A percentile compares a stretch with the other conserved stretches of the same genome.
Conservation (phyloP, 495 filamentous ascomycete species). For the Tuber borchii region DNA sequence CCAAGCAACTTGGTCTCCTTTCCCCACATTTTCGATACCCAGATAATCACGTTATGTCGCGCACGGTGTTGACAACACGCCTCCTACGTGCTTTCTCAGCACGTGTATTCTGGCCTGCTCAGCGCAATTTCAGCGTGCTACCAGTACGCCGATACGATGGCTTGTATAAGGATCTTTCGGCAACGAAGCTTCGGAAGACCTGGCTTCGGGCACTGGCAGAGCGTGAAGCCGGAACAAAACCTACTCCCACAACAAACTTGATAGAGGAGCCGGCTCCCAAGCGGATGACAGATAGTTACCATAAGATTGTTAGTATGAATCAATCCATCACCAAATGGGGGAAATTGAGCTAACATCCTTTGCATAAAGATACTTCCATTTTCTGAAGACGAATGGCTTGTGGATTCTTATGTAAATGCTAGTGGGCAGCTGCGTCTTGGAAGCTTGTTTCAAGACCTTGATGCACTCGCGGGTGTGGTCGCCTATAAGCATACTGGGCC, state of each 20-base stretch:
- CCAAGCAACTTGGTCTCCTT: background rate
- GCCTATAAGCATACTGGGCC: constrained; percentile 79
- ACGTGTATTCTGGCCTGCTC: background rate
- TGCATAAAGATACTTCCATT: constrained; percentile 55
- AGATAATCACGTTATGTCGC: constrained; percentile 20
- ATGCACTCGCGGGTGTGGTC: constrained; percentile 72
- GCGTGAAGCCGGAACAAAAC: constrained; percentile 47
- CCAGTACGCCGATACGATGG: constrained; percentile 44
- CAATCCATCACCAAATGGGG: background rate
- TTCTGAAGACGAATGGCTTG: constrained; percentile 63
- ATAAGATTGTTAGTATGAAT: constrained; percentile 51
- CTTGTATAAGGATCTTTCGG: constrained; percentile 50
- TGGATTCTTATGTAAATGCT: constrained; percentile 63
- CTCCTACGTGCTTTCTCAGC: constrained; percentile 15
- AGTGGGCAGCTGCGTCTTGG: constrained; percentile 64
- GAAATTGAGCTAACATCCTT: background rate
- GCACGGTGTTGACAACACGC: constrained; percentile 4
- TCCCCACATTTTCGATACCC: background rate
- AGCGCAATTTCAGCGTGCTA: constrained; percentile 14
- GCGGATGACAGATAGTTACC: constrained; percentile 60
- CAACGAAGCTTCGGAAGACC: constrained; percentile 57
- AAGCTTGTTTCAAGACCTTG: constrained; percentile 72
- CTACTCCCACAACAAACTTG: constrained; percentile 30
- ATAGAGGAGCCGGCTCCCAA: constrained; percentile 48
- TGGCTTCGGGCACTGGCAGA: constrained; percentile 63